Base-by-base conservation (phyloP, 148 eudicot species). In the Rhododendron ferrugineum region DNA sequence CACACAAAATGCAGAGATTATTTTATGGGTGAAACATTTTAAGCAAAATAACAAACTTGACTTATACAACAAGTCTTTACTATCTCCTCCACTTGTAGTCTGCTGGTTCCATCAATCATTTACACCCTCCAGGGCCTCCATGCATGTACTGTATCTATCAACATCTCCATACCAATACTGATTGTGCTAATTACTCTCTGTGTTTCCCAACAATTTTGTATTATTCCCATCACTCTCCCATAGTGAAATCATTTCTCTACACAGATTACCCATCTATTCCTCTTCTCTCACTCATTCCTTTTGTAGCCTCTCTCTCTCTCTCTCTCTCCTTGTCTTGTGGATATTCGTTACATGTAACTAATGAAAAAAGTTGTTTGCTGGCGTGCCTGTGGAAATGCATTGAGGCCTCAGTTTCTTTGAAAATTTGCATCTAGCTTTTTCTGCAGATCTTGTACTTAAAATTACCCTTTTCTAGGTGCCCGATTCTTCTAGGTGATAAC, bases 401-500 rank as follows among this genome's bases (percentile, higher is more conserved):
- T 40, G 81, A 73, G 89, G 87, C 80, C 82, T 73, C 78, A 60
- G n/a, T 81, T 73, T 78, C 85, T 86, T 83, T 15, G 56, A 75
- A 72, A 66, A 83, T 82, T 85, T 54, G 44, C 82, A 73, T 75
- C 52, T 83, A 86, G 76, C 18, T 84, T 75, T 78, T 87, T 68
- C 84, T 28, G 47, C 23, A 70, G 32, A 34, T 77, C 34, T 86
- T 72, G 47, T 36, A 62, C 74, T 84, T 47, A 87, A 32, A 54
- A 42, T 81, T 85, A 20, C 80, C 32, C 76, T 82, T 88, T 50
- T 75, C 37, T 87, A 94, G 98, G 91, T 91, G 90, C 46, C 96
- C 98, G 72, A 87, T 89, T 60, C 95, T 93, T 85, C 86, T 91
- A 84, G 98, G 95, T 83, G 98, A 94, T 88, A 94, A 94, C 85